Conservation (phyloP, 2,329 filamentous ascomycete genomes). For the Cordyceps sp. region DNA sequence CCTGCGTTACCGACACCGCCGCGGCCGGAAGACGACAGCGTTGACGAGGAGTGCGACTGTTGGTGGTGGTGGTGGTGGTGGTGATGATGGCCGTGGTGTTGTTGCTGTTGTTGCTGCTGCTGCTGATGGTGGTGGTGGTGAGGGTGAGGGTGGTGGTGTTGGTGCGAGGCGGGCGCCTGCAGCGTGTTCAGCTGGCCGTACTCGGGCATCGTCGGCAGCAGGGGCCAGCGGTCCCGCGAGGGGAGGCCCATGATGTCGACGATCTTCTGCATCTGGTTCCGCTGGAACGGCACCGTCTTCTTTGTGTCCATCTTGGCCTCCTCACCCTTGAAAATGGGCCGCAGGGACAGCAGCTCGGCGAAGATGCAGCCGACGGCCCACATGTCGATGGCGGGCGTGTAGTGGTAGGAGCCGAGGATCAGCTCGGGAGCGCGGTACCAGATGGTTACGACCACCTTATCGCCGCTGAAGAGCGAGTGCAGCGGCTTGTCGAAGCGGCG, state of each 20-base stretch:
- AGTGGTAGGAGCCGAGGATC: conserved; percentile 82
- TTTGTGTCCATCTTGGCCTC: conserved; percentile 99
- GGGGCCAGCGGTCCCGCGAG: conserved; percentile 75
- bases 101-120: conserved; percentile 5
- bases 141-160: conserved; percentile 16
- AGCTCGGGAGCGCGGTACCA: conserved; percentile 97
- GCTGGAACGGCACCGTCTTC: conserved; percentile 91
- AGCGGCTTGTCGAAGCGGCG: conserved; percentile 88
- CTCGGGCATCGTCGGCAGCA: conserved; percentile 74
- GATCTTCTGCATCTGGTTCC: conserved; percentile 98
- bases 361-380: conserved; percentile 99
- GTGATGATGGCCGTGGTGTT: conserved; percentile 4
- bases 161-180: conserved; percentile 27
- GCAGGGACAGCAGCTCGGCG: conserved; percentile 73
- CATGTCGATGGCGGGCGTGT: conserved; percentile 90
- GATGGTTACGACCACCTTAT: conserved; percentile 97
- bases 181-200: conserved; percentile 51
- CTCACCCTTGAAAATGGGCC: conserved; percentile 96
- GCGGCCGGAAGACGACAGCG: not conserved
- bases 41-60: conserved; percentile 4
- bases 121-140: conserved; percentile 12
- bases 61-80: not conserved
- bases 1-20: conserved; percentile 5
- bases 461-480: conserved; percentile 78
- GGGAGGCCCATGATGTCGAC: conserved; percentile 91